phyloP scores from a whole-genome alignment of 495 filamentous ascomycete species.

The Aspergillus kassunensis region DNA sequence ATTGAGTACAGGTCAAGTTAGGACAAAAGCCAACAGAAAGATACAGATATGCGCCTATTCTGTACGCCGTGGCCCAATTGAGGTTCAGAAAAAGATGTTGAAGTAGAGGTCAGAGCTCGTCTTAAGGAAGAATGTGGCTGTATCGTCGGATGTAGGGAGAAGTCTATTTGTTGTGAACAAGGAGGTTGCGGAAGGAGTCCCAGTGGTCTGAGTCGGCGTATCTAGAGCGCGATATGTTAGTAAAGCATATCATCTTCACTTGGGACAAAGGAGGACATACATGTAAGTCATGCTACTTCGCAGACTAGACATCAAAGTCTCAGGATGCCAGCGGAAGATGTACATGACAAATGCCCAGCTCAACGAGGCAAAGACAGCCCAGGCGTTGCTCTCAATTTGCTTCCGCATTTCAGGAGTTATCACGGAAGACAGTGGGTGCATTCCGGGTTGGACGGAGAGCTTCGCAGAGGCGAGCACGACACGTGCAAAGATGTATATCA shows the following conservation, averaged over 20 bases:
- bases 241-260: too few species aligned
- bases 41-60: conserved; percentile 22
- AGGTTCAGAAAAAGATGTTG: conserved; percentile 14
- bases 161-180: conserved; percentile 78
- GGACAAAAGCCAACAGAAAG: conserved; percentile 14
- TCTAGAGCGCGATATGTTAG: conserved; percentile 30
- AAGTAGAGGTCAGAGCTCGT: neutral
- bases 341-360: conserved; percentile 96
- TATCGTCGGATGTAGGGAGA: neutral
- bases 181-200: conserved; percentile 73
- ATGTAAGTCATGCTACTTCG: conserved; percentile 98
- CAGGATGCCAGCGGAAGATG: conserved; percentile 86
- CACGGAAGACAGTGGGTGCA: conserved; percentile 40
- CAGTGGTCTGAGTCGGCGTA: conserved; percentile 74
- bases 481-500: conserved; percentile 94
- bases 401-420: conserved; percentile 41
- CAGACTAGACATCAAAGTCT: conserved; percentile 82
- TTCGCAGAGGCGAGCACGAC: conserved; percentile 81
- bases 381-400: conserved; percentile 65
- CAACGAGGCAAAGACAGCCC: conserved; percentile 83
- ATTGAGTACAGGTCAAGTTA: conserved; percentile 3
- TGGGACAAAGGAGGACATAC: conserved; percentile 53
- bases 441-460: conserved; percentile 65
- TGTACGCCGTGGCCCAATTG: conserved; percentile 29
- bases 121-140: too few species aligned